Evolutionary conservation across 2,329 filamentous ascomycete genomes (phyloP), one percentile per base, ranked within the genome.

Genomic region (Apiospora arundinis): DNA sequence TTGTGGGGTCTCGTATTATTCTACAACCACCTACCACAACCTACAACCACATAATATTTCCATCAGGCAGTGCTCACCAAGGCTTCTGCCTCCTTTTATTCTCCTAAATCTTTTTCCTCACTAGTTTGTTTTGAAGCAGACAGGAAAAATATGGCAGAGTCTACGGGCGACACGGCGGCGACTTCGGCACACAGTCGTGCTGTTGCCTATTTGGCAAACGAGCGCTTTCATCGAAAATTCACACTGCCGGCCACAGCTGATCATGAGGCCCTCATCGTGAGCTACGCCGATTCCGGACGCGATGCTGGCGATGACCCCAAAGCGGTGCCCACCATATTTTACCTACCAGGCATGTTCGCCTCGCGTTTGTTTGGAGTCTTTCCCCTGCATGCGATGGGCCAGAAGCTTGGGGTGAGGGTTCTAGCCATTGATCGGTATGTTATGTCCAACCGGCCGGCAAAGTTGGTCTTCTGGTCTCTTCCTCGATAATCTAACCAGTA

Each of bases 401-500:
- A 71, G 42, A 73, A 69, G 65, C 56, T 73, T 16, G 73, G 73
- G n/a, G 70, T 74, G 3, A 68, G 73, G 2, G 71, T 74, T 8
- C 46, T 75, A 52, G 56, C 70, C 67, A 65, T 79, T 21, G 74
- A 77, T 73, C 81, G 82, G 70, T 63, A 63, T 40, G 56, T 63
- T 63, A 8, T 40, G 79, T 83, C 69, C 70, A 73, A 2, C 70
- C 81, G 3, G 81, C 81, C 81, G 21, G 78, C 76, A 67, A 68
- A 32, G 14, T 8, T 40, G 28, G 74, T 48, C 74, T 81, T 72
- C 72, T 76, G 25, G 73, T 83, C 25, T 80, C 81, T 44, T 76
- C 83, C 65, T 76, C 83, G 70, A 72, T 16, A 73, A 70, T 70
- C 75, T 0, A 81, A 83, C 71, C 73, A 81, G 7, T 3, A 23